phyloP scores from a whole-genome alignment of 2,329 filamentous ascomycete genomes.

The Ophioceras dolichostomum region DNA sequence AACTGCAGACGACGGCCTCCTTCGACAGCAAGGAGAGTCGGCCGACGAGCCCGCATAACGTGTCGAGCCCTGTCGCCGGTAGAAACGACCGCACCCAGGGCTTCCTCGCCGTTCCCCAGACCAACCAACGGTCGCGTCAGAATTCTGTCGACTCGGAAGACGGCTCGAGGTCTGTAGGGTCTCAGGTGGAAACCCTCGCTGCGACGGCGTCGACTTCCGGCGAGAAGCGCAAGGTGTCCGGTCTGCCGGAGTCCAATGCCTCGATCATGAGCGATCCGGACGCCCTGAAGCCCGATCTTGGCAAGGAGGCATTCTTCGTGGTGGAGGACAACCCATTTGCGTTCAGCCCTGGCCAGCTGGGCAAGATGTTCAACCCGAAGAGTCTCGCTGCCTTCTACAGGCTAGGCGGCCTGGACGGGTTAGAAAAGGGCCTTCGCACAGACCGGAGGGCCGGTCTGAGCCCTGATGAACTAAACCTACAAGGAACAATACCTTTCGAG shows the following conservation, averaged over 20 bases:
- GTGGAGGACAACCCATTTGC: slow-evolving; percentile 76
- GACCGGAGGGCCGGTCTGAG: slow-evolving; percentile 65
- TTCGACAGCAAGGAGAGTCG: slow-evolving; percentile 56
- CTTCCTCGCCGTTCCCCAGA: slow-evolving; percentile 56
- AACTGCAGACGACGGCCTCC: slow-evolving; percentile 42
- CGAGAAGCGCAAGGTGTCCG: too few relatives aligned
- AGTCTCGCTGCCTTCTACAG: slow-evolving; percentile 70
- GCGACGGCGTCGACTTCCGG: slow-evolving; percentile 30
- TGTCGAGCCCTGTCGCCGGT: slow-evolving; percentile 43
- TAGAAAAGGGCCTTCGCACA: slow-evolving; percentile 68
- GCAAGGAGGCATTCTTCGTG: slow-evolving; percentile 63
- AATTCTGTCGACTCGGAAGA: slow-evolving; percentile 61
- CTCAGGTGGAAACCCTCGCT: slow-evolving; percentile 52
- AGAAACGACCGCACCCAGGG: slow-evolving; percentile 33
- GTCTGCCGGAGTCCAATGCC: slow-evolving; percentile 32
- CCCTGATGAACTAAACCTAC: slow-evolving; percentile 56
- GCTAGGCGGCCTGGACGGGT: slow-evolving; percentile 62
- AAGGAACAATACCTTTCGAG: slow-evolving; percentile 58
- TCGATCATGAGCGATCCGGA: slow-evolving; percentile 52
- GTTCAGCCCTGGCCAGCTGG: slow-evolving; percentile 71
- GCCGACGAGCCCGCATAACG: slow-evolving; percentile 61
- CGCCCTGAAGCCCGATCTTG: slow-evolving; percentile 63
- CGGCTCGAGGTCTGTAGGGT: slow-evolving; percentile 42
- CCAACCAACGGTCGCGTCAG: slow-evolving; percentile 47
- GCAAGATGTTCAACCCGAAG: slow-evolving; percentile 84